These are phyloP conservation scores for Hymenoscyphus linearis DNA, from an alignment of 2,329 filamentous ascomycete genomes.

Conservation along the genomic window DNA sequence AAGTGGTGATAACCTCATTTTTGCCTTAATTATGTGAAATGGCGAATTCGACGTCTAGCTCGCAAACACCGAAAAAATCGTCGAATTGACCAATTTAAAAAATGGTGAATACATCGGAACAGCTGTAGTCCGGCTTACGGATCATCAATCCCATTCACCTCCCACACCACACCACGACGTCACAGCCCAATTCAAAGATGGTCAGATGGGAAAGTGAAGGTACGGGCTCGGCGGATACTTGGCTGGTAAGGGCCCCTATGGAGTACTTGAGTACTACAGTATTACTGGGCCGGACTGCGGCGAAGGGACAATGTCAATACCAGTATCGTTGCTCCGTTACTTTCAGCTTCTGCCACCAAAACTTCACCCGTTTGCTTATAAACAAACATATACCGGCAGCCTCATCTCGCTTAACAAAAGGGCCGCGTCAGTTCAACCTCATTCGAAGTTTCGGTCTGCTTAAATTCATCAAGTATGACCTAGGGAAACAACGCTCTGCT, in stretches of 20 bases:
- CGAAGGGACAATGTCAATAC: too few relatives aligned
- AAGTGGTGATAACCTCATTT: too few relatives aligned
- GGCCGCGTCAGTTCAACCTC: neutral
- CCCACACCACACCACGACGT: neutral
- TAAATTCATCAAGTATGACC: neutral
- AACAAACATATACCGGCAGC: neutral
- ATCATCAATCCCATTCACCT: neutral
- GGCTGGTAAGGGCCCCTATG: too few relatives aligned
- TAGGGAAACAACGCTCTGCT: neutral
- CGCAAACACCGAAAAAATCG: too few relatives aligned
- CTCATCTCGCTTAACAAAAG: neutral
- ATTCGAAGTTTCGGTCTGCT: neutral
- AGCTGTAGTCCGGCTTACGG: too few relatives aligned
- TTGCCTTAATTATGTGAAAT: too few relatives aligned
- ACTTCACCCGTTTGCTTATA: neutral
- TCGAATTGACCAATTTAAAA: too few relatives aligned
- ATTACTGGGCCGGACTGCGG: neutral
- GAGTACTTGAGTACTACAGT: too few relatives aligned
- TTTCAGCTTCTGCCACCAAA: neutral
- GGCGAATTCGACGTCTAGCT: too few relatives aligned
- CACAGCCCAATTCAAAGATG: neutral
- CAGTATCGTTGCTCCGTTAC: neutral
- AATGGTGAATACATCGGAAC: too few relatives aligned
- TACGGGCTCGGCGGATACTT: too few relatives aligned
- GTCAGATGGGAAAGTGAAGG: neutral